These are phyloP conservation scores for Dactylorhiza incarnata DNA, from an alignment of 106 monocot genomes.

Conservation along the genomic window DNA sequence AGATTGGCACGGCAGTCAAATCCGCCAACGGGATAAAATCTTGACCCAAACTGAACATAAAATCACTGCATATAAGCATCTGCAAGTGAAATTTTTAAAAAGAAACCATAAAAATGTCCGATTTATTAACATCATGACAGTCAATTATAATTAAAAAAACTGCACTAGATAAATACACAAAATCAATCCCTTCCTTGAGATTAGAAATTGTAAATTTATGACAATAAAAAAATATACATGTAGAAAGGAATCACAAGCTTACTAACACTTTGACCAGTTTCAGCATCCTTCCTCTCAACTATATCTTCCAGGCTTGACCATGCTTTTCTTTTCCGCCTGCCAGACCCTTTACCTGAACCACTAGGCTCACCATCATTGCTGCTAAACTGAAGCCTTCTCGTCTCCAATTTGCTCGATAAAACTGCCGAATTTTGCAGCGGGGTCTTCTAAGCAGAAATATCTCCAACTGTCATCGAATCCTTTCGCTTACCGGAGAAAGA, in stretches of 20 bases:
- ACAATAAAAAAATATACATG: neutral
- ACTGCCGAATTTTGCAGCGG: neutral
- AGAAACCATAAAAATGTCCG: too few relatives aligned
- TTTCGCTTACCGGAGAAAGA: neutral
- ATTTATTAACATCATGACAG: too few relatives aligned
- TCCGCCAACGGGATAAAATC: too few relatives aligned
- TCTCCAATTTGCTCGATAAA: neutral
- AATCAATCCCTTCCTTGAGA: too few relatives aligned
- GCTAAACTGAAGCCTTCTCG: neutral
- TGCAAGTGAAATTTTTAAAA: too few relatives aligned
- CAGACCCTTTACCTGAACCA: constrained; percentile 19
- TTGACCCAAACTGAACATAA: too few relatives aligned
- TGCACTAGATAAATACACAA: too few relatives aligned
- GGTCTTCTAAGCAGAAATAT: constrained; percentile 1
- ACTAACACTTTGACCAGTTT: constrained; percentile 10
- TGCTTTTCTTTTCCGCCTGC: constrained; percentile 33
- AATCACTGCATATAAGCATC: too few relatives aligned
- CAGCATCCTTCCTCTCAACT: constrained; percentile 21
- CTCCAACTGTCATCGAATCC: neutral
- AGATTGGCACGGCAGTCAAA: too few relatives aligned
- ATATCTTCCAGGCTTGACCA: constrained; percentile 52
- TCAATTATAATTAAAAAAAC: too few relatives aligned
- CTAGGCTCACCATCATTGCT: neutral
- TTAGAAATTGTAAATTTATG: too few relatives aligned
- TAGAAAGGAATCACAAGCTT: constrained; percentile 41